A percentile compares a stretch with the other conserved stretches of the same genome.
Conservation (phyloP, 2,329 filamentous ascomycete species). For the Botryotinia globosa region DNA sequence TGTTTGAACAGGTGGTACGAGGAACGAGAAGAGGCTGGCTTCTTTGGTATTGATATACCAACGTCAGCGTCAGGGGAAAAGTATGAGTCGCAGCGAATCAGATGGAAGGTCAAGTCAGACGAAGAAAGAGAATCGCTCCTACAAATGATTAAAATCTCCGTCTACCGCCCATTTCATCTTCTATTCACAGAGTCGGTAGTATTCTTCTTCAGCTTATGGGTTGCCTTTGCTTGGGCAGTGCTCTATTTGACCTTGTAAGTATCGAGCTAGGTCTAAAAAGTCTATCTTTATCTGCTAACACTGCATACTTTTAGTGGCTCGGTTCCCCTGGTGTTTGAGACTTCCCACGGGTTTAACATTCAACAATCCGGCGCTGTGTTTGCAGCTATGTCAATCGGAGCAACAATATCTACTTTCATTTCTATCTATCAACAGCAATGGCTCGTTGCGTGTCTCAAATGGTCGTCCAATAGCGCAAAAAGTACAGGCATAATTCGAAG, state of each 20-base stretch:
- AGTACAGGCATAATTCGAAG: constrained; percentile 25
- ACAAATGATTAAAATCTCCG: constrained; percentile 69
- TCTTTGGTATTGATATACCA: constrained; percentile 51
- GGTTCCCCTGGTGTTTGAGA: constrained; percentile 72
- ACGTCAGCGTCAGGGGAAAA: constrained; percentile 29
- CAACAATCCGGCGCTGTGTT: constrained; percentile 72
- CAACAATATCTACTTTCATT: constrained; percentile 62
- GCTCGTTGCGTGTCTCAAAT: constrained; percentile 47
- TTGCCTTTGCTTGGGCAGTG: constrained; percentile 84
- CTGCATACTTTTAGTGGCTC: constrained; percentile 47
- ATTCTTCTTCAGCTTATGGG: constrained; percentile 87
- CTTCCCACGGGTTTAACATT: constrained; percentile 64
- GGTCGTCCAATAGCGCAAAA: constrained; percentile 26
- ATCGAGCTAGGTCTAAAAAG: neutral
- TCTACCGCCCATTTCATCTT: constrained; percentile 75
- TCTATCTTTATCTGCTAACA: constrained; percentile 1
- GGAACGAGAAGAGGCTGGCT: constrained; percentile 56
- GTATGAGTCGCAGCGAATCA: constrained; percentile 52
- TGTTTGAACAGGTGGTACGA: constrained; percentile 78
- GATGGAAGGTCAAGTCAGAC: constrained; percentile 78
- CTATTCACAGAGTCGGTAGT: constrained; percentile 75
- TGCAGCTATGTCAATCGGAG: constrained; percentile 65
- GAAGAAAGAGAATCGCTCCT: constrained; percentile 67
- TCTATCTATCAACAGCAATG: constrained; percentile 72
- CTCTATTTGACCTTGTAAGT: constrained; percentile 73